These are phyloP conservation scores for Nitzschia sp. DNA, from an alignment of 108 stramenopile species.

Conservation along the genomic window DNA sequence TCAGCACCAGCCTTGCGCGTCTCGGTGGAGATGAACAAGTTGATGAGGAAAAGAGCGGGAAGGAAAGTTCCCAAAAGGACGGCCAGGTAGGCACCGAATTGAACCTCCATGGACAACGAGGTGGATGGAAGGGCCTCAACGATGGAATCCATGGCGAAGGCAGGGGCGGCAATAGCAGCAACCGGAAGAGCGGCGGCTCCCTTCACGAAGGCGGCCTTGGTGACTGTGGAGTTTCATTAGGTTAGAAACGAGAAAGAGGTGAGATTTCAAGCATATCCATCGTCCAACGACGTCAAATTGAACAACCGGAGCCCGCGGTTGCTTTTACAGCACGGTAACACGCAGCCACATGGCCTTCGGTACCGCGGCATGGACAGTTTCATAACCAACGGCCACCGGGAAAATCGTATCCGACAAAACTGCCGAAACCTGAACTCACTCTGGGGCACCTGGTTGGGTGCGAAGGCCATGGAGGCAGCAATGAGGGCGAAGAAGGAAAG, in stretches of 20 bases:
- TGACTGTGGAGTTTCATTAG: slow-evolving; percentile 34
- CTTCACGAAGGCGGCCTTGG: slow-evolving; percentile 62
- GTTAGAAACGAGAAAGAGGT: slow-evolving; percentile 10
- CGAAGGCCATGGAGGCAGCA: slow-evolving; percentile 82
- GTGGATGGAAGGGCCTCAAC: slow-evolving; percentile 79
- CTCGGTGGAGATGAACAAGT: slow-evolving; percentile 92
- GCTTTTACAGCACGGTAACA: too few species aligned
- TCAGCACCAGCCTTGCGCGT: slow-evolving; percentile 75
- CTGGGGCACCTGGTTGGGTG: slow-evolving; percentile 68
- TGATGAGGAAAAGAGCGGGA: slow-evolving; percentile 90
- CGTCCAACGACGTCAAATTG: too few species aligned
- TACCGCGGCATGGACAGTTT: too few species aligned
- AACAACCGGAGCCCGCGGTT: neutral
- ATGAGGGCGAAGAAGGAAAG: slow-evolving; percentile 74
- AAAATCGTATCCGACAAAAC: too few species aligned
- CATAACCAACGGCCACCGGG: too few species aligned
- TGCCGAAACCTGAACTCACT: slow-evolving; percentile 56
- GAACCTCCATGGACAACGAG: slow-evolving; percentile 85
- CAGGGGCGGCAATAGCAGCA: slow-evolving; percentile 69
- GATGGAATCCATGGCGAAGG: slow-evolving; percentile 87
- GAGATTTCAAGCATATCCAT: neutral
- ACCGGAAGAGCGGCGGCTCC: slow-evolving; percentile 73
- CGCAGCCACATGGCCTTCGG: too few species aligned
- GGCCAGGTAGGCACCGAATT: slow-evolving; percentile 93
- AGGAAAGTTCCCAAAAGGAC: slow-evolving; percentile 94